Conservation (phyloP, 495 filamentous ascomycete genomes). For the Penicillium crystallinum region DNA sequence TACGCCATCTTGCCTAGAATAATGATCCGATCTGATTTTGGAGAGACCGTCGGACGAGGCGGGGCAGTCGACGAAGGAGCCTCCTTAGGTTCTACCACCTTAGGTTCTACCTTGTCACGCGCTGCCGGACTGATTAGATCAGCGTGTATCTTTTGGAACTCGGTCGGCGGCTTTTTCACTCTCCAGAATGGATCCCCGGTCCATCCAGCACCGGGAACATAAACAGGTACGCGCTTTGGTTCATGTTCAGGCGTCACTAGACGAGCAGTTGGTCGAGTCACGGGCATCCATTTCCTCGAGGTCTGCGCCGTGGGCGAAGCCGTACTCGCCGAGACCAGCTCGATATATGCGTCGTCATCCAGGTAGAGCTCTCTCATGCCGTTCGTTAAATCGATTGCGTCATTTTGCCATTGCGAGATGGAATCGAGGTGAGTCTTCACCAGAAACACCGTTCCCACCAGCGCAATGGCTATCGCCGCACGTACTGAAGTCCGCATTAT, state of each 20-base stretch:
- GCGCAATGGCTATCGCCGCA: conserved; percentile 8
- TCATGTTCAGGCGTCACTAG: conserved; percentile 1
- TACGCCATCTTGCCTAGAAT: conserved; percentile 34
- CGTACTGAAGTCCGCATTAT: conserved; percentile 16
- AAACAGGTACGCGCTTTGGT: conserved; percentile 16
- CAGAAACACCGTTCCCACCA: conserved; percentile 15
- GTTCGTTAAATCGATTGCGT: not conserved
- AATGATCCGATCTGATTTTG: conserved; percentile 29
- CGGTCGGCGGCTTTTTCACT: not conserved
- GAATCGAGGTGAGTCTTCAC: conserved; percentile 20
- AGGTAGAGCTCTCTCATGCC: conserved; percentile 1
- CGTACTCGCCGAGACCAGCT: conserved; percentile 21
- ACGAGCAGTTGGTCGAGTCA: conserved; percentile 6
- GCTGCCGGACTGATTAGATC: not conserved
- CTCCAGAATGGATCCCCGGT: conserved; percentile 3
- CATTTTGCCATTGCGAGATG: conserved; percentile 13
- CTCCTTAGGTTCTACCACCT: not conserved
- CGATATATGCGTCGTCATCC: conserved; percentile 18
- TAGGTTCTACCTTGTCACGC: not conserved
- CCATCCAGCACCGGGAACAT: conserved; percentile 14
- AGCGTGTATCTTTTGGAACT: not conserved
- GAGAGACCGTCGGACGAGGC: conserved; percentile 13
- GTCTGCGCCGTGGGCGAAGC: not conserved
- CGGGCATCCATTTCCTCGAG: conserved; percentile 5
- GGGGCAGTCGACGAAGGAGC: conserved; percentile 12